Base-by-base conservation (phyloP, 176 grass and related monocot genomes). In the Eleusine indica region DNA sequence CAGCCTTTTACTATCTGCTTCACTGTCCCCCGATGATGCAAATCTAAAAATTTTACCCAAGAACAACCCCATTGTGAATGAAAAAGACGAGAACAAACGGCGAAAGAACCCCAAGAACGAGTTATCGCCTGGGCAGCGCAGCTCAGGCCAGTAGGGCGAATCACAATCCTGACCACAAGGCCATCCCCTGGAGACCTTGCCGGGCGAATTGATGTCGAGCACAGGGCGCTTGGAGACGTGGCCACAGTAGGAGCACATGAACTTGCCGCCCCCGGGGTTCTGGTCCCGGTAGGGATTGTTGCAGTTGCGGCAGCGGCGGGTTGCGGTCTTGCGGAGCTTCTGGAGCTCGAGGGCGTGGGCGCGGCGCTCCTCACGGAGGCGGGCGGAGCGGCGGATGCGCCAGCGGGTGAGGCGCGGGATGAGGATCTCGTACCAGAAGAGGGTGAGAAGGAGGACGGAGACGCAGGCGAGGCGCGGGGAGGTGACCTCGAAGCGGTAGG, bases 361-460 rank as follows among this genome's bases (percentile, higher is more conserved):
- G 19, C 89, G 88, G 78, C 89, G 90, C 73, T 86, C 80, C 85
- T 98, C 93, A 5, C 91, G 88, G 32, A 98, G 89, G 18, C 96
- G 80, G 9, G 96, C 96, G 1, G 96, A 93, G 71, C 96, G 87
- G 37, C 93, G 89, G 16, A 80, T 76, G 10, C 96, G 92, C 96
- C 96, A 98, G 66, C 83, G 85, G 11, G 93, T 91, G 54, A 98
- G 80, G 71, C 84, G 87, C 1, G 96, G 93, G 71, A 98, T 87
- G 54, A 98, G 84, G 86, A 95, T 90, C 87, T 98, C 96, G 38
- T 98, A 98, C 96, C 96, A 98, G 77, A 98, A 93, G 68, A 98
- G 93, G 75, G 96, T 98, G 80, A 95, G 86, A 32, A 98, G 87
- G 60, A 98, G 96, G 51, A 98, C 96, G 66, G 89, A 81, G 46